phyloP scores from a whole-genome alignment of 352 stramenopile species.

The Peronospora tabacina region DNA sequence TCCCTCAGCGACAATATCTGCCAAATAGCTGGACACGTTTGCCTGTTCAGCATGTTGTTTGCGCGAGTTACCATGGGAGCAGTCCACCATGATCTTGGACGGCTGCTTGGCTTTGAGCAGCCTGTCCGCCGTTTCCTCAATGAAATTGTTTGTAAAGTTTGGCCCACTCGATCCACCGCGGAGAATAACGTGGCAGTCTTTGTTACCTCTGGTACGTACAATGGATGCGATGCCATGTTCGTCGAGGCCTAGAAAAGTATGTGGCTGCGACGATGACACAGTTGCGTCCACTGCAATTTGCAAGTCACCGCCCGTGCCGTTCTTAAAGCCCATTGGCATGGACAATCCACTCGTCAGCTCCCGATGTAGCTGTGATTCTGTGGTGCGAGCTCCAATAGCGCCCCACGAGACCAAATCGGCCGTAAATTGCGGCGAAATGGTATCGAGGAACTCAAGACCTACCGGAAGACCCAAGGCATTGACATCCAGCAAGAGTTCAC shows the following conservation, averaged over 20 bases:
- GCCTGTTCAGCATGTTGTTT: conserved; percentile 80
- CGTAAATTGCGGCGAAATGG: conserved; percentile 76
- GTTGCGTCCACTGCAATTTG: conserved; percentile 77
- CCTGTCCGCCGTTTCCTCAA: conserved; percentile 48
- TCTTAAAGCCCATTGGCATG: conserved; percentile 84
- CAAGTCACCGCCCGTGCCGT: conserved; percentile 67
- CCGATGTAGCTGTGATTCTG: conserved; percentile 75
- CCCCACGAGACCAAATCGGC: conserved; percentile 74
- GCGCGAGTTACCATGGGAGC: conserved; percentile 82
- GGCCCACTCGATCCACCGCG: conserved; percentile 60
- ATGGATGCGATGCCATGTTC: conserved; percentile 77
- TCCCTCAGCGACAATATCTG: conserved; percentile 48
- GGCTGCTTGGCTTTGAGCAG: conserved; percentile 63
- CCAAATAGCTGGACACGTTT: conserved; percentile 65
- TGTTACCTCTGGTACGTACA: conserved; percentile 79
- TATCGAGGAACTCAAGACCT: conserved; percentile 73
- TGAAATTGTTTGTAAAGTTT: conserved; percentile 71
- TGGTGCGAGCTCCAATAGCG: conserved; percentile 78
- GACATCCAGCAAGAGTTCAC: conserved; percentile 78
- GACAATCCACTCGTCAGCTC: conserved; percentile 74
- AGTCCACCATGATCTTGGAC: conserved; percentile 83
- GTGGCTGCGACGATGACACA: conserved; percentile 54
- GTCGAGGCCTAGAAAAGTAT: conserved; percentile 80
- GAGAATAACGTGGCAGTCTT: conserved; percentile 79
- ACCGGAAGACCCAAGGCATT: conserved; percentile 73